Percentiles rank a stretch among this genome's conserved stretches.
Conservation (phyloP, 2,329 filamentous ascomycete species). For the Diaporthe australafricana region DNA sequence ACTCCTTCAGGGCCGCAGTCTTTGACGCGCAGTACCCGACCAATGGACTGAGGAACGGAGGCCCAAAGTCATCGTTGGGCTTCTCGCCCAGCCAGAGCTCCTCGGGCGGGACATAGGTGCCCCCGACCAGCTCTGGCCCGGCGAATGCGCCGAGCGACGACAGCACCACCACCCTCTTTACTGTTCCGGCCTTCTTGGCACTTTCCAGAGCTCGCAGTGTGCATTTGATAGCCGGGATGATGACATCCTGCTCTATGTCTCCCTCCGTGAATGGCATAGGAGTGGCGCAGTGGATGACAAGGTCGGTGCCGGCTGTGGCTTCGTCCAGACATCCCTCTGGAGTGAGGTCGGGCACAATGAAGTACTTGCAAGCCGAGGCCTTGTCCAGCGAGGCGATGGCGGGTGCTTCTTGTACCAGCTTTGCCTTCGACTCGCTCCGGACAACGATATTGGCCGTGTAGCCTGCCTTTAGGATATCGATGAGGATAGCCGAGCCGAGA, state of each 20-base stretch:
- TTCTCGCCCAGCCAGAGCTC: conserved; percentile 19
- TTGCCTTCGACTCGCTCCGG: conserved; percentile 34
- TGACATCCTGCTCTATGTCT: conserved; percentile 37
- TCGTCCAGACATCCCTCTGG: conserved; percentile 29
- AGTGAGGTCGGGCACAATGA: conserved; percentile 31
- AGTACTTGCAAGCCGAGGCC: conserved; percentile 33
- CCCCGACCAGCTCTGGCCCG: conserved; percentile 15
- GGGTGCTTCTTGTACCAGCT: conserved; percentile 23
- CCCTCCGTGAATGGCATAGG: conserved; percentile 20
- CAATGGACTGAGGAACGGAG: conserved; percentile 30
- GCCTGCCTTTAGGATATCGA: conserved; percentile 38
- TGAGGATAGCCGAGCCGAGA: conserved; percentile 41
- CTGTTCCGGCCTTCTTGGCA: conserved; percentile 36
- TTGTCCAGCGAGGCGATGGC: conserved; percentile 27
- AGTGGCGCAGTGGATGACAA: conserved; percentile 31
- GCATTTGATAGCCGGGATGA: conserved; percentile 40
- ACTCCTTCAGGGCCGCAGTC: conserved; percentile 33
- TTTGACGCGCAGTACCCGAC: conserved; percentile 37
- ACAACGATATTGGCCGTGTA: conserved; percentile 33
- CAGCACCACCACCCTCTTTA: conserved; percentile 38
- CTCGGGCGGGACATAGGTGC: conserved; percentile 23
- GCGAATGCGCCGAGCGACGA: conserved; percentile 35
- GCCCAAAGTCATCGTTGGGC: conserved; percentile 32
- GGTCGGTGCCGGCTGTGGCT: conserved; percentile 23
- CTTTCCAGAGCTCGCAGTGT: conserved; percentile 39